These are phyloP conservation scores for Saccharomyces hybrid DNA, from an alignment of 1,139 yeast species.

Conservation along the genomic window DNA sequence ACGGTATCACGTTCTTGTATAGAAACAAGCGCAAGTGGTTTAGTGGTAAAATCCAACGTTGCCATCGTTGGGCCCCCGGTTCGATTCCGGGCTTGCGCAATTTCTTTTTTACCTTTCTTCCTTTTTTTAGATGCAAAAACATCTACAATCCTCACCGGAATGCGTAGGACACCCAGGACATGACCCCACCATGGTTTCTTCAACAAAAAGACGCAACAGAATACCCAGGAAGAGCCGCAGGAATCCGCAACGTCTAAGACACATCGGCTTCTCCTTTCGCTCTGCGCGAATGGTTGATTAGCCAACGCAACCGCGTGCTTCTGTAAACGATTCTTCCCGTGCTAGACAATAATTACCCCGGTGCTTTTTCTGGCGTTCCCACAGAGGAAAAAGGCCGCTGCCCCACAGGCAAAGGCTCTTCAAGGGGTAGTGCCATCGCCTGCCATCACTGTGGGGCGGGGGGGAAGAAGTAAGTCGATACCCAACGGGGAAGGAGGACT, in stretches of 20 bases:
- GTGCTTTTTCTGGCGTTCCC: neutral
- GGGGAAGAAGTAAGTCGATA: neutral
- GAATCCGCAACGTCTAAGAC: too few species aligned
- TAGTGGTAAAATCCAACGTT: conserved; percentile 1
- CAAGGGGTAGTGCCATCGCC: neutral
- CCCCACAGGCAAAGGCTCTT: neutral
- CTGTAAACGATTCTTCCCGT: neutral
- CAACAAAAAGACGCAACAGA: neutral
- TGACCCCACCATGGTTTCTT: neutral
- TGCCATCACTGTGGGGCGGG: neutral
- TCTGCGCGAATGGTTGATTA: neutral
- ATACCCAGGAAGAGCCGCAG: too few species aligned
- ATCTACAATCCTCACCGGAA: too few species aligned
- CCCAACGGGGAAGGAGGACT: neutral
- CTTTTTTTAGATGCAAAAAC: neutral
- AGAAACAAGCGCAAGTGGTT: neutral
- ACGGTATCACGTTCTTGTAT: neutral
- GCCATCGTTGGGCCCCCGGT: conserved; percentile 6
- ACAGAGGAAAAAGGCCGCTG: neutral
- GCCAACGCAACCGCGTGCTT: neutral
- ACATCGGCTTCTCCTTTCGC: too few species aligned
- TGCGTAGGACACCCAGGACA: neutral
- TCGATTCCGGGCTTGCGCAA: conserved; percentile 11
- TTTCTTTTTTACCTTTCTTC: neutral
- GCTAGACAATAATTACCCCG: neutral